These are phyloP conservation scores for Aspergillus bridgeri DNA, from an alignment of 495 filamentous ascomycete species.

Conservation along the genomic window DNA sequence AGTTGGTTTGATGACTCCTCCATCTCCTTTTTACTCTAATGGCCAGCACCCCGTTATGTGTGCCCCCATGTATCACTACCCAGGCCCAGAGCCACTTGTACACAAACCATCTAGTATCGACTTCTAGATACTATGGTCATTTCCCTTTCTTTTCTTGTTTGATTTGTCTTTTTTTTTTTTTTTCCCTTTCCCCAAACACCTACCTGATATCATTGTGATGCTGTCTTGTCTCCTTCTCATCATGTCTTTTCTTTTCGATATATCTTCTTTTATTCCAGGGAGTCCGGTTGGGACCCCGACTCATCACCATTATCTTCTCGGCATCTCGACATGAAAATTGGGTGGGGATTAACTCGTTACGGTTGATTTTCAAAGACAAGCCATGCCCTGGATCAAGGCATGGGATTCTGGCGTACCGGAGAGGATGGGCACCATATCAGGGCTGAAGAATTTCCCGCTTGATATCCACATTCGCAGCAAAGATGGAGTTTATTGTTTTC, in stretches of 20 bases:
- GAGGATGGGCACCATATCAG: not conserved
- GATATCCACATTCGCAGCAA: slow-evolving; percentile 5
- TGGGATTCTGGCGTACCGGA: not conserved
- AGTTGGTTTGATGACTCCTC: slow-evolving; percentile 21
- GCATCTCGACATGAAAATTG: not conserved
- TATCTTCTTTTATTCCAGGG: not conserved
- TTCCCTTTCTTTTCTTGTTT: not conserved
- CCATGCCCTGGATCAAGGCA: not conserved
- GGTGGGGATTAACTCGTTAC: not conserved
- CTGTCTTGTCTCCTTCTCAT: not conserved
- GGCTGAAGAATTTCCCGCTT: not conserved
- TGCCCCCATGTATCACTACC: slow-evolving; percentile 31
- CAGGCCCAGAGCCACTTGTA: slow-evolving; percentile 20
- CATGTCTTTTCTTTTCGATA: not conserved
- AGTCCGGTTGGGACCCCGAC: not conserved
- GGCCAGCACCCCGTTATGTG: slow-evolving; percentile 32
- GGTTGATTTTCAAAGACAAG: too few species aligned
- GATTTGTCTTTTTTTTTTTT: not conserved
- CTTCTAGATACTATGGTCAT: slow-evolving; percentile 10
- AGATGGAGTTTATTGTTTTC: not conserved
- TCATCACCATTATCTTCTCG: not conserved
- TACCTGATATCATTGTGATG: not conserved
- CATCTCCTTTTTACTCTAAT: slow-evolving; percentile 21
- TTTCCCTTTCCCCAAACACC: not conserved
- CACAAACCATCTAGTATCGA: slow-evolving; percentile 26